A percentile compares a stretch with the other conserved stretches of the same genome.
Conservation (phyloP, 257 asterid species). For the Mentha longifolia region DNA sequence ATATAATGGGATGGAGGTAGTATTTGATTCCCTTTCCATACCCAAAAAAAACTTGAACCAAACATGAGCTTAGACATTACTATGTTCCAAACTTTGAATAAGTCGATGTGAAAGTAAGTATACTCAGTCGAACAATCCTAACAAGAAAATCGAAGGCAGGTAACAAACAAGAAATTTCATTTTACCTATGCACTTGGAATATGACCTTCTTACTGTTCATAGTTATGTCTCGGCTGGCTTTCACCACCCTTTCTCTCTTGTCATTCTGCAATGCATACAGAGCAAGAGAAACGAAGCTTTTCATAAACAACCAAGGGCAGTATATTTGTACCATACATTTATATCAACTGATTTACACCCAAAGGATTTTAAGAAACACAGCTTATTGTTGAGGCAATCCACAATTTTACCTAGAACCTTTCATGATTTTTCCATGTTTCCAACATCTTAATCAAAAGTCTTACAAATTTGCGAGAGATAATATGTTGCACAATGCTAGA, state of each 20-base stretch:
- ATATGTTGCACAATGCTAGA: not conserved
- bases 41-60: too few species aligned
- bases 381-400: not conserved
- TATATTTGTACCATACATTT: conserved; percentile 1
- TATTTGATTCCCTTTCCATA: too few species aligned
- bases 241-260: conserved; percentile 88
- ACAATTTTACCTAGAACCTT: not conserved
- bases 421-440: not conserved
- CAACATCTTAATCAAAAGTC: too few species aligned
- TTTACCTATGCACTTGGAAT: conserved; percentile 95
- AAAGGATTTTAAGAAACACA: not conserved
- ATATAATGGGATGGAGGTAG: too few species aligned
- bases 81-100: not conserved
- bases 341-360: conserved; percentile 3
- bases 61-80: too few species aligned
- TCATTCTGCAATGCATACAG: conserved; percentile 63
- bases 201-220: conserved; percentile 94
- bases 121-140: not conserved
- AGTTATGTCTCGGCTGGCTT: conserved; percentile 93
- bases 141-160: conserved; percentile 2
- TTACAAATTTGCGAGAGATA: too few species aligned
- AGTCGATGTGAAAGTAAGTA: not conserved
- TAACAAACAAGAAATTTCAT: conserved; percentile 18
- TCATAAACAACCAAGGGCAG: not conserved
- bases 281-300: not conserved